phyloP scores from a whole-genome alignment of 179 eudicot genomes.

The Beta corolliflora region DNA sequence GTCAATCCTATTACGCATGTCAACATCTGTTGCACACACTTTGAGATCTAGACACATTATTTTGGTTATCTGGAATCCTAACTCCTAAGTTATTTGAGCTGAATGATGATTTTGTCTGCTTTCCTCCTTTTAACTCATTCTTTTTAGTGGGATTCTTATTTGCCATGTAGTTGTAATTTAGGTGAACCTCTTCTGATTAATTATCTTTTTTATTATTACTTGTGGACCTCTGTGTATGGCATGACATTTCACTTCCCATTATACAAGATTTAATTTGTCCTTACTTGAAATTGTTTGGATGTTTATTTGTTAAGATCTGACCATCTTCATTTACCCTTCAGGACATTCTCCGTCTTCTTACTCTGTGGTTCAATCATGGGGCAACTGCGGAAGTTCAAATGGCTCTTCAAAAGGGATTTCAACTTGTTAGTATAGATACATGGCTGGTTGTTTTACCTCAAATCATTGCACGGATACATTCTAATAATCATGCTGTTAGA shows the following conservation, averaged over 20 bases:
- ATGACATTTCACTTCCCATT: neutral
- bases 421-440: conserved; percentile 88
- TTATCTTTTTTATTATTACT: neutral
- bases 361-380: conserved; percentile 98
- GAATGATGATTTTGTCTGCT: neutral
- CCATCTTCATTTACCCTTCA: conserved; percentile 28
- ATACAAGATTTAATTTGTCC: neutral
- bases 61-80: neutral
- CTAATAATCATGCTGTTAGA: conserved; percentile 90
- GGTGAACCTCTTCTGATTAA: neutral
- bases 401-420: conserved; percentile 86
- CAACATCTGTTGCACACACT: neutral
- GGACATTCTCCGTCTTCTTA: conserved; percentile 98
- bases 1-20: neutral
- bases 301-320: neutral
- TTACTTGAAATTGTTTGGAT: neutral
- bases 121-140: no score
- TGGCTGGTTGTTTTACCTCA: conserved; percentile 99
- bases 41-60: neutral
- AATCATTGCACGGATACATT: conserved; percentile 95
- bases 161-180: neutral
- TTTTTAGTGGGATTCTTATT: neutral
- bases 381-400: conserved; percentile 83
- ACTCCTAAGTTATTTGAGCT: neutral
- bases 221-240: neutral